Base-by-base conservation (phyloP, 805 yeast genomes). In the Candida broadrunensis region DNA sequence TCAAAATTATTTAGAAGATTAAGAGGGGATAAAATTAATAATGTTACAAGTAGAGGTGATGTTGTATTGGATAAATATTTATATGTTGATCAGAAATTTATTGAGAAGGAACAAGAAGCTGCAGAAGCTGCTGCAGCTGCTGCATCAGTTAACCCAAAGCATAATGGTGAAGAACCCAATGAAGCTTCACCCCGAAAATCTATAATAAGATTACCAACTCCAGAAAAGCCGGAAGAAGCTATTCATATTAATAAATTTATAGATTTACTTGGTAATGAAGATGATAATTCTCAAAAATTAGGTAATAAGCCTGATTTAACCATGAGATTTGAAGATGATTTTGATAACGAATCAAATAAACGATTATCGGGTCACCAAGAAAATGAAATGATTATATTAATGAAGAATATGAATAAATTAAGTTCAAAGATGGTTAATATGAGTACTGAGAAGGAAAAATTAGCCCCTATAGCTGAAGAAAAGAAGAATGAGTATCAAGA, bases 291-390 rank as follows among this genome's bases (percentile, higher is more conserved):
- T 0, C 82, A 81, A 36, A 77, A 72, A 47, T 62, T 76, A 37
- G 97, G 97, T 1, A 87, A 88, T 55, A 71, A 73, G 16, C 96
- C 97, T 0, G 97, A 91, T 63, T 70, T 87, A 40, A 91, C 97
- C 5, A 91, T 91, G 98, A 73, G 75, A 41, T 74, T 72, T 31
- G 77, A 77, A 31, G 80, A 82, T 35, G 63, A 71, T 31, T 29
- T 29, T 15, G 32, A 29, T 29, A 29, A 15, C 6, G 36, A 42
- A 14, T 16, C 34, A 16, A 29, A 44, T 37, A 25, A 40, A 33
- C 17, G 32, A 38, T 26, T 24, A 34, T 18, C 30, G 16, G 44
- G 43, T 12, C 46, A 45, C 12, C 47, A 47, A 36, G 78, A 78
- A 39, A 75, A 73, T 24, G 96, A 87, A 48, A 78, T 89, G 50